Conservation (phyloP, 1,139 yeast genomes). For the Zygoascus meyerae region DNA sequence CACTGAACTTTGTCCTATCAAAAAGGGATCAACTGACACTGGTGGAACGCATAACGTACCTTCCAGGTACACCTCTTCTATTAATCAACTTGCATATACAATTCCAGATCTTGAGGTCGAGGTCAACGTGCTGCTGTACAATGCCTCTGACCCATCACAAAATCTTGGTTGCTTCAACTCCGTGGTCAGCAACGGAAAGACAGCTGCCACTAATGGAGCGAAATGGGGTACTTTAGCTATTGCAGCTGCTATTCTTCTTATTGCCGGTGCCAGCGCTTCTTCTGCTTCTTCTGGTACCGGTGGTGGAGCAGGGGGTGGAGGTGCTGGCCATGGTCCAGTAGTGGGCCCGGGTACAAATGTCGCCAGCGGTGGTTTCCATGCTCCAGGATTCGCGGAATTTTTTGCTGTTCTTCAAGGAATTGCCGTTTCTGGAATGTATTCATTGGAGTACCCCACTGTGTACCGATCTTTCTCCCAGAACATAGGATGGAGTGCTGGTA, state of each 20-base stretch:
- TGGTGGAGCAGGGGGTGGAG: conserved; percentile 12
- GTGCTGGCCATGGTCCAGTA: conserved; percentile 15
- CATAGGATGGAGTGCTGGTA: conserved; percentile 33
- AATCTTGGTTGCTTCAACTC: conserved; percentile 31
- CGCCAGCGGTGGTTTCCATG: conserved; percentile 23
- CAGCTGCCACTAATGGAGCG: conserved; percentile 24
- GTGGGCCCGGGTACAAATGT: conserved; percentile 17
- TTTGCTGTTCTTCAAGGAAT: conserved; percentile 28
- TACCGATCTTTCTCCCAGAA: conserved; percentile 31
- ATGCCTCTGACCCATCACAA: conserved; percentile 20
- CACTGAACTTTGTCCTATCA: conserved; percentile 29
- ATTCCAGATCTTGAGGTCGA: conserved; percentile 33
- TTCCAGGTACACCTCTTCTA: conserved; percentile 21
- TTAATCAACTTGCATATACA: conserved; percentile 28
- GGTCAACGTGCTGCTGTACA: conserved; percentile 23
- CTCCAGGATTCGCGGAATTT: conserved; percentile 26
- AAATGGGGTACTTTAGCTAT: conserved; percentile 27
- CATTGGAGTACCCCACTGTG: conserved; percentile 31
- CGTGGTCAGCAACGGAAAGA: conserved; percentile 29
- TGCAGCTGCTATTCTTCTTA: conserved; percentile 28
- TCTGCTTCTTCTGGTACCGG: conserved; percentile 14
- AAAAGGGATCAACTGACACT: conserved; percentile 21
- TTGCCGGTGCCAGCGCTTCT: conserved; percentile 18
- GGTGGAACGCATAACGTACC: conserved; percentile 29
- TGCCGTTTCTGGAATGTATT: conserved; percentile 33